phyloP scores from a whole-genome alignment of 225 moss, liverwort and hornwort genomes.

The Climacium dendroides region DNA sequence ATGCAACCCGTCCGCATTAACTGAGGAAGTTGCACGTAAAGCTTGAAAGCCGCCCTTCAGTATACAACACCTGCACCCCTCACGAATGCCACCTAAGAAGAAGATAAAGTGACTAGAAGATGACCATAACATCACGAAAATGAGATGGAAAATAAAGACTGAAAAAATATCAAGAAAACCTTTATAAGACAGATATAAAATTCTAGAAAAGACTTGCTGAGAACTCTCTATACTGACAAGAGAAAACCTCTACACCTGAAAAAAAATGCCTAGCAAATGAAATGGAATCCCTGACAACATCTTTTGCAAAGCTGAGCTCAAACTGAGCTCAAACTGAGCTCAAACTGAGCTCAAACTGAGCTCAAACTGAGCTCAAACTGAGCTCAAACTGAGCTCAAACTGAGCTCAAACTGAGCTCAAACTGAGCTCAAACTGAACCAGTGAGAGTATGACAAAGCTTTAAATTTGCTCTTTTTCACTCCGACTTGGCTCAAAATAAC shows the following conservation, averaged over 20 bases:
- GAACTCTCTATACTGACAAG: neutral
- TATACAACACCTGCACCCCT: conserved; percentile 58
- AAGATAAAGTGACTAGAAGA: neutral
- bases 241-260: neutral
- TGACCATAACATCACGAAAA: neutral
- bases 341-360: no score
- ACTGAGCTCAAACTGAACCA: neutral
- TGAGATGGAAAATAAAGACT: neutral
- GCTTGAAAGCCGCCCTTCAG: conserved; percentile 65
- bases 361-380: no score
- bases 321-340: neutral
- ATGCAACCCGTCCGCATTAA: conserved; percentile 36
- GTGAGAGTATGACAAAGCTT: neutral
- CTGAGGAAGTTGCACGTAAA: conserved; percentile 24
- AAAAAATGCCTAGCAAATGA: neutral
- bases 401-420: no score
- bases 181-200: neutral
- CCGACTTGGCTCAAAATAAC: neutral
- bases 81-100: neutral
- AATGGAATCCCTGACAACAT: neutral
- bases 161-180: neutral
- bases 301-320: neutral
- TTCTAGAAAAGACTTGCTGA: neutral
- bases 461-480: neutral
- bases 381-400: no score